Percentiles rank a stretch among this genome's conserved stretches.
phyloP scores from a whole-genome alignment of 2,329 filamentous ascomycete species.

The Microdochium paspali region DNA sequence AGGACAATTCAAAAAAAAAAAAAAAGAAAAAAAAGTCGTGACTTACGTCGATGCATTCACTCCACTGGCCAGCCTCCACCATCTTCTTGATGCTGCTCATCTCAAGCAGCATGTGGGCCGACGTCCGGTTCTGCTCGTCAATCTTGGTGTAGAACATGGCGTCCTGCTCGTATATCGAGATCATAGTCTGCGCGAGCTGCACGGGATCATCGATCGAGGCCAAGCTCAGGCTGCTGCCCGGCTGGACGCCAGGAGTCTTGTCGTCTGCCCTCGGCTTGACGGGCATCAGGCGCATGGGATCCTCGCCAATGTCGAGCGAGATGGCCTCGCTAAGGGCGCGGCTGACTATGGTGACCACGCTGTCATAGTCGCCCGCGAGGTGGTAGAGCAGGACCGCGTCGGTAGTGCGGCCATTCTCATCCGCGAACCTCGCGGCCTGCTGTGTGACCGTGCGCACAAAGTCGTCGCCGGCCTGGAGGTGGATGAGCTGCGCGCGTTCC shows the following conservation, averaged over 20 bases:
- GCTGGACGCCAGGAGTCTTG: constrained; percentile 25
- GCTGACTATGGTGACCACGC: constrained; percentile 83
- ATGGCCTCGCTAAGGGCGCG: constrained; percentile 84
- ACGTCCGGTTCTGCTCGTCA: constrained; percentile 44
- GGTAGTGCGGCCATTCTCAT: constrained; percentile 86
- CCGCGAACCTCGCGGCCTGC: constrained; percentile 83
- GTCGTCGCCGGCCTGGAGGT: constrained; percentile 67
- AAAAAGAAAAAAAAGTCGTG: too few species aligned
- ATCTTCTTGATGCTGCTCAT: constrained; percentile 53
- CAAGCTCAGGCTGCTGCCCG: constrained; percentile 49
- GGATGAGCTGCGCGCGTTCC: constrained; percentile 72
- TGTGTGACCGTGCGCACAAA: constrained; percentile 89
- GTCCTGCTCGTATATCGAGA: constrained; percentile 52
- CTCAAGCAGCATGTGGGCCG: constrained; percentile 46
- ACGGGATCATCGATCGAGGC: constrained; percentile 52
- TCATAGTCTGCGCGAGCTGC: constrained; percentile 51
- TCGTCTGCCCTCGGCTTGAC: constrained; percentile 58
- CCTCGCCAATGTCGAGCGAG: constrained; percentile 75
- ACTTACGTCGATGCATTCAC: constrained; percentile 49
- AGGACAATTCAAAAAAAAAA: constrained; percentile 2
- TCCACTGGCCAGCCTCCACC: constrained; percentile 46
- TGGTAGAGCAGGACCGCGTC: constrained; percentile 94
- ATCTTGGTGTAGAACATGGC: constrained; percentile 52
- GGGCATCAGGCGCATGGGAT: constrained; percentile 68
- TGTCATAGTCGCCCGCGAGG: constrained; percentile 89